Conservation (phyloP, 1,139 yeast species). For the Pichia sp. region DNA sequence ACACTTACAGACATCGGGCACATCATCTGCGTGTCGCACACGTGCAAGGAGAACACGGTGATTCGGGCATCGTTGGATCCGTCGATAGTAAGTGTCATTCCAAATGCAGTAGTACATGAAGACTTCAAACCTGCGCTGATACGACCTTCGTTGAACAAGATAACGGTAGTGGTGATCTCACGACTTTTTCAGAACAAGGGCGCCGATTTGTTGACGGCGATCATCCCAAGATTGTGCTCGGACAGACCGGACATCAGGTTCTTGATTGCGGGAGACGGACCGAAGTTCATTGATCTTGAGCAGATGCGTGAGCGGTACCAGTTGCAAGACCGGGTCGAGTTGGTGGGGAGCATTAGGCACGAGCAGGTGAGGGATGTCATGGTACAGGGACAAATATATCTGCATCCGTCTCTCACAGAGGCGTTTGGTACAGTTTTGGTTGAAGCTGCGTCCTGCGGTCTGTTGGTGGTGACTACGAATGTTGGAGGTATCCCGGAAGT, state of each 20-base stretch:
- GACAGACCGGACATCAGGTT: constrained; percentile 64
- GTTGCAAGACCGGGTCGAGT: constrained; percentile 80
- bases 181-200: constrained; percentile 95
- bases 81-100: constrained; percentile 76
- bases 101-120: constrained; percentile 86
- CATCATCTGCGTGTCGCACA: constrained; percentile 92
- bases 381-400: constrained; percentile 89
- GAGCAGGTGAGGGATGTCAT: constrained; percentile 91
- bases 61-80: constrained; percentile 83
- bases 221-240: constrained; percentile 79
- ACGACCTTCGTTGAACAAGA: constrained; percentile 31
- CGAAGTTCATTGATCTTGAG: constrained; percentile 86
- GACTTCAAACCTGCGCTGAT: constrained; percentile 64
- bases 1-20: constrained; percentile 85
- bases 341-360: constrained; percentile 84
- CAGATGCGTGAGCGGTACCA: constrained; percentile 90
- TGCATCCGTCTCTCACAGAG: constrained; percentile 92
- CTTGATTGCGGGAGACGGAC: constrained; percentile 95
- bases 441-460: constrained; percentile 96
- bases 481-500: constrained; percentile 99
- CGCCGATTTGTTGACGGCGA: constrained; percentile 79
- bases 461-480: constrained; percentile 87
- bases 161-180: constrained; percentile 88
- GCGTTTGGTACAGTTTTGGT: constrained; percentile 97
- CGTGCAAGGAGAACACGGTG: constrained; percentile 94